Percentiles rank a stretch among this genome's conserved stretches.
Conservation (phyloP, 805 yeast genomes). For the Suhomyces prunicola region DNA sequence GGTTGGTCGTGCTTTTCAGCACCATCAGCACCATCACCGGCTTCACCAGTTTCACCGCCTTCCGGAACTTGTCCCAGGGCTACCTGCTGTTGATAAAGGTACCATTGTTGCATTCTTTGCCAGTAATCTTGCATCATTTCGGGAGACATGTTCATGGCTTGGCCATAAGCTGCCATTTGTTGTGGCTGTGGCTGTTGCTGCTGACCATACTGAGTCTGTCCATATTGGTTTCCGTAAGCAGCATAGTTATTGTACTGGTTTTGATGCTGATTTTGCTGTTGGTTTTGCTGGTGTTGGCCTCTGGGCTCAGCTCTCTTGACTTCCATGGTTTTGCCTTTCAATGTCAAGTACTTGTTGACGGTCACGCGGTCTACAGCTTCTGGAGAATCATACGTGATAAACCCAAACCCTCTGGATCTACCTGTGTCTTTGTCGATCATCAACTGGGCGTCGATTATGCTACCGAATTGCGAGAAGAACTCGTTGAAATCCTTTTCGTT, state of each 20-base stretch:
- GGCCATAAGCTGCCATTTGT: conserved; percentile 20
- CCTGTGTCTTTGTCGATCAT: conserved; percentile 98
- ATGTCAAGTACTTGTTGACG: conserved; percentile 72
- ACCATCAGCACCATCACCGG: conserved; percentile 15
- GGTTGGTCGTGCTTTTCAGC: conserved; percentile 33
- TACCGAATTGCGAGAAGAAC: conserved; percentile 84
- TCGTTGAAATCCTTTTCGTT: conserved; percentile 86
- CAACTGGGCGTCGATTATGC: conserved; percentile 90
- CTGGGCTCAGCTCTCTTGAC: conserved; percentile 83
- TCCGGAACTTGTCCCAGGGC: conserved; percentile 17
- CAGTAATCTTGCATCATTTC: conserved; percentile 65
- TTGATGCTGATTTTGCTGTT: conserved; percentile 25
- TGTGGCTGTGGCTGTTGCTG: conserved; percentile 14
- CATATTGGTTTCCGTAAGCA: conserved; percentile 25
- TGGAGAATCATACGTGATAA: conserved; percentile 91
- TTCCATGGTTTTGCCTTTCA: conserved; percentile 84
- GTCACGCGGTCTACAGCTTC: conserved; percentile 90
- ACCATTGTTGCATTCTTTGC: conserved; percentile 65
- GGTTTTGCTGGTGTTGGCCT: conserved; percentile 53
- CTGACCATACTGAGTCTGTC: conserved; percentile 24
- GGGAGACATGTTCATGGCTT: conserved; percentile 32
- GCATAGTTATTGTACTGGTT: conserved; percentile 26
- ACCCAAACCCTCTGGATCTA: conserved; percentile 94
- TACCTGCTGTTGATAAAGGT: conserved; percentile 56
- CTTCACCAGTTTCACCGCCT: conserved; percentile 14